Evolutionary conservation across 2,329 filamentous ascomycete genomes (phyloP).

Genomic region (Cladophialophora chaetospira): DNA sequence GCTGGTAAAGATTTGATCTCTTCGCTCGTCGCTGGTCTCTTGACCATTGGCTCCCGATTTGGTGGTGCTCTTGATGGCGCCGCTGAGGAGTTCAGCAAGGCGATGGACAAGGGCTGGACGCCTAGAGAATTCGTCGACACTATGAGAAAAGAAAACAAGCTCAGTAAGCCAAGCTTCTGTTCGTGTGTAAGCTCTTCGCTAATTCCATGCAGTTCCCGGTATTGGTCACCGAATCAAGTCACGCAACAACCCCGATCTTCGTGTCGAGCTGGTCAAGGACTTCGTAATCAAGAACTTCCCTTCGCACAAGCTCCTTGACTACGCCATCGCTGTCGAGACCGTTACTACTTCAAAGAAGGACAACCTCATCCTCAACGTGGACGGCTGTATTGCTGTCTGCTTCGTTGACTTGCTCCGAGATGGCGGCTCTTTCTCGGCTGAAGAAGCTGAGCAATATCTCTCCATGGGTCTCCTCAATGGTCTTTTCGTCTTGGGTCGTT

Average conservation of each 20-base stretch:
- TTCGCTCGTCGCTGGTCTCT: constrained; percentile 89
- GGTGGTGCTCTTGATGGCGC: constrained; percentile 98
- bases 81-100: constrained; percentile 97
- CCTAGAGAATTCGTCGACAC: constrained; percentile 98
- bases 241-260: constrained; percentile 98
- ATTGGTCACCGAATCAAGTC: constrained; percentile 99
- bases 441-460: constrained; percentile 98
- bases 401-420: constrained; percentile 97
- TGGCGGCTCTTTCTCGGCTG: constrained; percentile 91
- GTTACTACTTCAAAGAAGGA: constrained; percentile 99
- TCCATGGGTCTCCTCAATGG: constrained; percentile 99
- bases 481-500: constrained; percentile 95
- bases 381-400: constrained; percentile 70
- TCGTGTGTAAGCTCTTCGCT: constrained; percentile 29
- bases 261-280: constrained; percentile 99
- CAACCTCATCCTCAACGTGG: constrained; percentile 99
- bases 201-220: constrained; percentile 69
- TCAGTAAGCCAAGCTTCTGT: constrained; percentile 60
- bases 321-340: constrained; percentile 94
- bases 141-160: constrained; percentile 99
- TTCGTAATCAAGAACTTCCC: constrained; percentile 98
- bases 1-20: constrained; percentile 98
- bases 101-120: constrained; percentile 96
- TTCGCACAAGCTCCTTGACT: constrained; percentile 96
- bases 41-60: constrained; percentile 97